Evolutionary conservation across 306 rosid genomes (phyloP).

Genomic region (Lithocarpus polystachyus): DNA sequence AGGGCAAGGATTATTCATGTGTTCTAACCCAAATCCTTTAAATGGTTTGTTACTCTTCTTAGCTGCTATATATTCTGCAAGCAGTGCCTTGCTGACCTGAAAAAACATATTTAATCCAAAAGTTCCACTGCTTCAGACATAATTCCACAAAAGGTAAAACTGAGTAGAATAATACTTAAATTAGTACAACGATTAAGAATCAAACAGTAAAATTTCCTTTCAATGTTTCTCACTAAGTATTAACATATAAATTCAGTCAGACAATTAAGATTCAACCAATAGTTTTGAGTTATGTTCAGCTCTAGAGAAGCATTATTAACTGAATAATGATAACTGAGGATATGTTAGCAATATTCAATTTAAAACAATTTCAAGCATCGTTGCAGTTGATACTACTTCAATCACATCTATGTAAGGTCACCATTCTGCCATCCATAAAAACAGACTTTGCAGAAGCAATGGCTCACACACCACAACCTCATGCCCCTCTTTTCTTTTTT

Average conservation of each 20-base stretch:
- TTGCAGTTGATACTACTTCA: background rate
- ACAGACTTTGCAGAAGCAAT: background rate
- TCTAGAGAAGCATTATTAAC: background rate
- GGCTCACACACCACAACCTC: background rate
- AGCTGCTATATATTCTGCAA: conserved; percentile 55
- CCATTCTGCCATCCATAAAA: background rate
- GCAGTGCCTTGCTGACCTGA: conserved; percentile 94
- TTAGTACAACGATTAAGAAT: background rate
- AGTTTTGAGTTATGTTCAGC: conserved; percentile 2
- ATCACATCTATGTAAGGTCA: background rate
- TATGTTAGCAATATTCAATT: background rate
- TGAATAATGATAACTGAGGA: conserved; percentile 4
- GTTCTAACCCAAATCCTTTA: conserved; percentile 76
- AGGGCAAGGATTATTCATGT: conserved; percentile 76
- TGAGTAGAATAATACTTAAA: conserved; percentile 9
- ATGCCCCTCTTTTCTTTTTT: background rate
- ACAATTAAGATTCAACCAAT: conserved; percentile 4
- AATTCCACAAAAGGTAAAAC: background rate
- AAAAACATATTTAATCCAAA: conserved; percentile 17
- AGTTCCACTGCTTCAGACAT: conserved; percentile 8
- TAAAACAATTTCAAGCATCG: background rate
- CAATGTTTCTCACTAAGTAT: background rate
- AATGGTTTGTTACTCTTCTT: conserved; percentile 66
- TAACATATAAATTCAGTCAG: background rate
- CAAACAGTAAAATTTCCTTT: background rate